Conservation (phyloP, 1,139 yeast genomes). For the Yamadazyma epiphylla region DNA sequence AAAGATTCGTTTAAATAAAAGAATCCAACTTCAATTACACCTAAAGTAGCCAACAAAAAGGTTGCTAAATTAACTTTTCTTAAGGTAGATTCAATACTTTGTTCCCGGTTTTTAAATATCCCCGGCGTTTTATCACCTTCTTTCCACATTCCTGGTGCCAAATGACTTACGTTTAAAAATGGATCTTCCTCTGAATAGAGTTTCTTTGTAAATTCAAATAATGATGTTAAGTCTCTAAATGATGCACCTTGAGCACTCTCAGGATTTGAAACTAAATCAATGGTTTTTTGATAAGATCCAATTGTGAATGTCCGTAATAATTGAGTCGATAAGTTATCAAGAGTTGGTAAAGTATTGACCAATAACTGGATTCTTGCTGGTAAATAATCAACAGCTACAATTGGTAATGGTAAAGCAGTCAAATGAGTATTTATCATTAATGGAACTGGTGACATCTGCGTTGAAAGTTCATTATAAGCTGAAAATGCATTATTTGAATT, state of each 20-base stretch:
- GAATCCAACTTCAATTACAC: slow-evolving; percentile 83
- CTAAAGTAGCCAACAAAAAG: slow-evolving; percentile 78
- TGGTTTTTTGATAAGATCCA: slow-evolving; percentile 69
- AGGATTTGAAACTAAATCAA: slow-evolving; percentile 68
- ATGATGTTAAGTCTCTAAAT: slow-evolving; percentile 64
- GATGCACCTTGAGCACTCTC: slow-evolving; percentile 74
- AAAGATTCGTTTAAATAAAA: slow-evolving; percentile 81
- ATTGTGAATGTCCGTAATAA: slow-evolving; percentile 63
- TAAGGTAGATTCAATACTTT: slow-evolving; percentile 63
- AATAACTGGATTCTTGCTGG: slow-evolving; percentile 61
- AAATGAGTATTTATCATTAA: slow-evolving; percentile 49
- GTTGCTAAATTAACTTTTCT: slow-evolving; percentile 87
- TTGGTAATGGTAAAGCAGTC: slow-evolving; percentile 54
- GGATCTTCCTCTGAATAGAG: slow-evolving; percentile 67
- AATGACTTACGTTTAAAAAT: slow-evolving; percentile 56
- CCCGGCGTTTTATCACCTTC: slow-evolving; percentile 57
- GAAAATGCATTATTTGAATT: slow-evolving; percentile 42
- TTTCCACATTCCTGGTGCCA: slow-evolving; percentile 66
- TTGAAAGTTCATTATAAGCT: slow-evolving; percentile 40
- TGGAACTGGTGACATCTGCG: slow-evolving; percentile 36
- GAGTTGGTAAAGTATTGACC: slow-evolving; percentile 62
- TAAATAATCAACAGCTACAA: slow-evolving; percentile 52
- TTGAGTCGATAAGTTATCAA: slow-evolving; percentile 75
- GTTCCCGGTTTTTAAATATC: slow-evolving; percentile 57
- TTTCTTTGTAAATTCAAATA: slow-evolving; percentile 70